Percentiles rank a stretch among this genome's conserved stretches.
phyloP scores from a whole-genome alignment of 1,139 yeast species.

The Diutina mesorugosa region DNA sequence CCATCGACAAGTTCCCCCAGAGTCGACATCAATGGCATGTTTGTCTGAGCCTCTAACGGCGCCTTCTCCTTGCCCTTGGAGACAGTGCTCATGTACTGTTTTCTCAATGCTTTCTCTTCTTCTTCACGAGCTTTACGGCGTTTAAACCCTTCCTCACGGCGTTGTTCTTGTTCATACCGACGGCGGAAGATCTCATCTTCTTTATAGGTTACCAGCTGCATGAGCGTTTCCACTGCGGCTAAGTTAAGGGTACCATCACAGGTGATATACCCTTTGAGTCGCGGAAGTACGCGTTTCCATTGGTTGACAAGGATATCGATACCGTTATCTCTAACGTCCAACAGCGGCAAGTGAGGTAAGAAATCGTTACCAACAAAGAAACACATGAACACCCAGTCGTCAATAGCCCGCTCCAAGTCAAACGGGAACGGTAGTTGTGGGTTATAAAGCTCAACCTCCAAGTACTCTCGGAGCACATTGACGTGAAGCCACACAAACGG shows the following conservation, averaged over 20 bases:
- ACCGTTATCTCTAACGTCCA: conserved; percentile 91
- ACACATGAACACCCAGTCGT: conserved; percentile 85
- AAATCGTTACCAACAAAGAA: conserved; percentile 97
- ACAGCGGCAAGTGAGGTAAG: conserved; percentile 92
- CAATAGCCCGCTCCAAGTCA: conserved; percentile 79
- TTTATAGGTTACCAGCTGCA: conserved; percentile 52
- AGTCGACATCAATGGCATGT: conserved; percentile 65
- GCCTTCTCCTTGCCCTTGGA: conserved; percentile 67
- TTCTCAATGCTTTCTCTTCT: conserved; percentile 22
- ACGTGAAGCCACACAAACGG: conserved; percentile 68
- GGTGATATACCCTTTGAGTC: conserved; percentile 75
- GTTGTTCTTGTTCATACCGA: conserved; percentile 54
- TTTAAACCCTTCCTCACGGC: conserved; percentile 51
- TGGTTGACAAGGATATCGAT: conserved; percentile 81
- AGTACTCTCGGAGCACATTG: conserved; percentile 78
- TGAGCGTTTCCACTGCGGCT: conserved; percentile 59
- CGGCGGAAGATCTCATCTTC: conserved; percentile 76
- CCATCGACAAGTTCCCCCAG: conserved; percentile 59
- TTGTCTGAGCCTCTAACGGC: conserved; percentile 37
- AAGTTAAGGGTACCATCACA: conserved; percentile 74
- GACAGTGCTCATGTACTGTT: conserved; percentile 15
- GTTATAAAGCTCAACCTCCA: conserved; percentile 73
- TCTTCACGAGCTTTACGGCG: conserved; percentile 32
- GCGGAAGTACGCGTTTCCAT: conserved; percentile 67
- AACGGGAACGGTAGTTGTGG: conserved; percentile 56